Conservation (phyloP, 495 filamentous ascomycete species). For the Penicillium macrosclerotiorum region DNA sequence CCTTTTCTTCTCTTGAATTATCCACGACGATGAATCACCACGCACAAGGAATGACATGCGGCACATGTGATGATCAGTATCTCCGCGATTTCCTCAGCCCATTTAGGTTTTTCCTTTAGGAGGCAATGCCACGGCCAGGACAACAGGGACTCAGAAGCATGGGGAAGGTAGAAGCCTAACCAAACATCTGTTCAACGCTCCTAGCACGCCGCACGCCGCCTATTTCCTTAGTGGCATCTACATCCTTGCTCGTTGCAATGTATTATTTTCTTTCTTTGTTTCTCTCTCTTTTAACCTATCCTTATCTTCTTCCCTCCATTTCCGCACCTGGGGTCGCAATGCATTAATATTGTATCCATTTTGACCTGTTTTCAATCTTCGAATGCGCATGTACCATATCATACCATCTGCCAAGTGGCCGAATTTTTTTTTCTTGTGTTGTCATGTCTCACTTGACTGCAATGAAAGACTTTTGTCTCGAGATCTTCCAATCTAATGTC, state of each 20-base stretch:
- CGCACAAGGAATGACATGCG: too few species aligned
- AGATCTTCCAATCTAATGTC: too few species aligned
- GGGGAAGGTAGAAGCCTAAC: too few species aligned
- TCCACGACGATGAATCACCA: too few species aligned
- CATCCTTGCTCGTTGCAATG: background rate
- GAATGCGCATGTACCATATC: constrained; percentile 12
- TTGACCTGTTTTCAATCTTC: constrained; percentile 10
- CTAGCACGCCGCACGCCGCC: background rate
- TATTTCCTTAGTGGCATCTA: background rate
- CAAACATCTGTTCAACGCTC: background rate
- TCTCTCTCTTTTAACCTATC: background rate
- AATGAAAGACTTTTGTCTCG: too few species aligned
- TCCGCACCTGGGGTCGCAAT: background rate
- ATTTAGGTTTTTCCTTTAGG: too few species aligned
- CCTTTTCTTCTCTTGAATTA: too few species aligned
- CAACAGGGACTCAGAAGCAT: too few species aligned
- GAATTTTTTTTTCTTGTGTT: constrained; percentile 10
- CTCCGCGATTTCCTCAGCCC: too few species aligned
- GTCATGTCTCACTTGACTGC: too few species aligned
- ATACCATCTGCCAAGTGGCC: constrained; percentile 6
- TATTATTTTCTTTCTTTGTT: background rate
- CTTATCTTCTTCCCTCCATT: constrained; percentile 6
- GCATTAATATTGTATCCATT: constrained; percentile 6
- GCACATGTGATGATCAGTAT: too few species aligned
- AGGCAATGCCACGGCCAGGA: too few species aligned